These are phyloP conservation scores for Capsicum rhomboideum DNA, from an alignment of 257 asterid species.

Conservation along the genomic window DNA sequence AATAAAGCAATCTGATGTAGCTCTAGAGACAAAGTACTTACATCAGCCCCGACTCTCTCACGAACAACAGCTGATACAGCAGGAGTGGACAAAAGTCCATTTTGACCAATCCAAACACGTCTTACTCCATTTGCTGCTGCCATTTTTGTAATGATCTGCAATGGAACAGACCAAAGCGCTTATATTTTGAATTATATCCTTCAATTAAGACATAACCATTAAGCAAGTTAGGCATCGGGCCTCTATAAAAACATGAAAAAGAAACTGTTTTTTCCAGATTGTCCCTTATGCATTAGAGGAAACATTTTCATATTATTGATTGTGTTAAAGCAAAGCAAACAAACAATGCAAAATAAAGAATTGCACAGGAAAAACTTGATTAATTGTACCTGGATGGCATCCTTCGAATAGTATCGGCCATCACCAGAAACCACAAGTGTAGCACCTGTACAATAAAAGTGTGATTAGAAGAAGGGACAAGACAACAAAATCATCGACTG, in stretches of 20 bases:
- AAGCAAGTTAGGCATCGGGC: neutral
- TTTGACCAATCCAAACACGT: slow-evolving; percentile 96
- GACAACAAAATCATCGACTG: neutral
- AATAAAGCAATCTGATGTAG: neutral
- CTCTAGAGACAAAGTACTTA: slow-evolving; percentile 20
- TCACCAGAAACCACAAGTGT: slow-evolving; percentile 98
- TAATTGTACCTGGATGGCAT: slow-evolving; percentile 70
- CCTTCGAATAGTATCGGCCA: slow-evolving; percentile 94
- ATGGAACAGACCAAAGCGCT: neutral
- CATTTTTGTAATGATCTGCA: slow-evolving; percentile 89
- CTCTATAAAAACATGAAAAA: neutral
- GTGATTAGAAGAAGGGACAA: neutral
- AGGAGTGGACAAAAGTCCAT: slow-evolving; percentile 86
- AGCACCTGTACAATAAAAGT: slow-evolving; percentile 46
- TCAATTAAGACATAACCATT: neutral
- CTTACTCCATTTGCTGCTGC: slow-evolving; percentile 95
- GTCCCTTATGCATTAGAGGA: neutral
- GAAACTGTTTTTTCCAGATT: neutral
- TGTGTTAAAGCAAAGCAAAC: neutral
- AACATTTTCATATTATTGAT: neutral
- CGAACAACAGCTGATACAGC: slow-evolving; percentile 91
- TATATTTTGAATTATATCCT: neutral
- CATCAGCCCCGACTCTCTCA: slow-evolving; percentile 81
- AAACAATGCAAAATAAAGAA: neutral
- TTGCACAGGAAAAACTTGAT: slow-evolving; percentile 1